Conservation (phyloP, 176 grass and related monocot species). For the Panicum miliaceum region DNA sequence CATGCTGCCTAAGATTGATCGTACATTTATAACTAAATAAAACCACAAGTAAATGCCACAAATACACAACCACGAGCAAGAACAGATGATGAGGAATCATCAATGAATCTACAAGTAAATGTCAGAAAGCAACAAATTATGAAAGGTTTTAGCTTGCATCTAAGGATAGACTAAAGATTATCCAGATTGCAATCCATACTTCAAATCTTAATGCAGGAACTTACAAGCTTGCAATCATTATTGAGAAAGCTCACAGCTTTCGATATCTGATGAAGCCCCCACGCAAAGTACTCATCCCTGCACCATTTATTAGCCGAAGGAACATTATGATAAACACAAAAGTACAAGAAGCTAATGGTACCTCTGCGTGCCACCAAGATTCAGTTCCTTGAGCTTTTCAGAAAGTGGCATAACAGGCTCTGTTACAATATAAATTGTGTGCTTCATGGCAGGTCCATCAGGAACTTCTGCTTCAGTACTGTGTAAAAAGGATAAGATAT, state of each 20-base stretch:
- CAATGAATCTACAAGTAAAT: conserved; percentile 27
- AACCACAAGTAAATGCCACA: background rate
- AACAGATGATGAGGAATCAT: conserved; percentile 8
- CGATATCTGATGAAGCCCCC: conserved; percentile 98
- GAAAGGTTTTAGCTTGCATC: background rate
- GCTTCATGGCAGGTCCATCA: conserved; percentile 74
- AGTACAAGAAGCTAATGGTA: conserved; percentile 47
- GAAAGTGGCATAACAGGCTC: conserved; percentile 94
- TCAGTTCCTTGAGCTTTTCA: conserved; percentile 92
- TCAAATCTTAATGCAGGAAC: conserved; percentile 40
- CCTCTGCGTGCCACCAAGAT: conserved; percentile 90
- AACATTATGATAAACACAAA: conserved; percentile 39
- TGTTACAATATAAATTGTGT: conserved; percentile 96
- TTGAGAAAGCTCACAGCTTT: conserved; percentile 99
- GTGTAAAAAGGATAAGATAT: conserved; percentile 98
- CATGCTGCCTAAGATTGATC: conserved; percentile 2
- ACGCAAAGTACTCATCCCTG: conserved; percentile 99
- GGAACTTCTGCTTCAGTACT: conserved; percentile 90
- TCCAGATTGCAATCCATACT: conserved; percentile 12
- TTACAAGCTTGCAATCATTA: conserved; percentile 98
- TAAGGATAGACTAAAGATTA: background rate
- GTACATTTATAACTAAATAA: conserved; percentile 18
- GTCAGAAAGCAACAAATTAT: conserved; percentile 24
- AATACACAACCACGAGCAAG: background rate
- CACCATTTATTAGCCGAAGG: conserved; percentile 31